A percentile compares a stretch with the other conserved stretches of the same genome.
These are phyloP conservation scores for Vitis riparia DNA, from an alignment of 164 flowering plant genomes.

Conservation along the genomic window DNA sequence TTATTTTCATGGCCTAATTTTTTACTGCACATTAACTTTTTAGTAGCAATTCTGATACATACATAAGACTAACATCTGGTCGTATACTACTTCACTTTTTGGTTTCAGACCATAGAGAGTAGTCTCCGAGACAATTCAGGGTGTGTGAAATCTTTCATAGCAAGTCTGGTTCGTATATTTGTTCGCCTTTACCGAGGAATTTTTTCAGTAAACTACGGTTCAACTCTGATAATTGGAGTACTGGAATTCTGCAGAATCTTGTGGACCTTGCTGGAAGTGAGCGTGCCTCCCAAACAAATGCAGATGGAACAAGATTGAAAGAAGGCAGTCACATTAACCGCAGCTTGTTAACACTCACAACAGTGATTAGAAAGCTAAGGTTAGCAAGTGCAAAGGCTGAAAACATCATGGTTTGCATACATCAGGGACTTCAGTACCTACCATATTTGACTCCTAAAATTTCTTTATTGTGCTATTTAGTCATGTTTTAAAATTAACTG, in stretches of 20 bases:
- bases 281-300: conserved; percentile 69
- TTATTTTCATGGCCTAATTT: neutral
- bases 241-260: conserved; percentile 47
- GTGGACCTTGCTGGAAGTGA: conserved; percentile 91
- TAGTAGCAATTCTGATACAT: neutral
- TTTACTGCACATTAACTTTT: neutral
- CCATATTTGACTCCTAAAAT: neutral
- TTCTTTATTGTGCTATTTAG: neutral
- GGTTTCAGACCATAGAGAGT: conserved; percentile 58
- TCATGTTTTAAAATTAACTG: neutral
- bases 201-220: neutral
- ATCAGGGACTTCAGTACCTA: neutral
- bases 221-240: conserved; percentile 5
- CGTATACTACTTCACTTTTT: neutral
- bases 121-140: conserved; percentile 52
- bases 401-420: neutral
- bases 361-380: conserved; percentile 80
- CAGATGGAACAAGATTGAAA: conserved; percentile 63
- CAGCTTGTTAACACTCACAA: conserved; percentile 75
- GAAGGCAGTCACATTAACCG: conserved; percentile 89
- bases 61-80: neutral
- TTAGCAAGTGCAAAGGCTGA: conserved; percentile 10
- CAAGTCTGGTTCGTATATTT: conserved; percentile 55
- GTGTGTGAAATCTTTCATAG: conserved; percentile 58
- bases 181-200: neutral